These are phyloP conservation scores for Tuber magnatum DNA, from an alignment of 495 filamentous ascomycete species.

Conservation along the genomic window DNA sequence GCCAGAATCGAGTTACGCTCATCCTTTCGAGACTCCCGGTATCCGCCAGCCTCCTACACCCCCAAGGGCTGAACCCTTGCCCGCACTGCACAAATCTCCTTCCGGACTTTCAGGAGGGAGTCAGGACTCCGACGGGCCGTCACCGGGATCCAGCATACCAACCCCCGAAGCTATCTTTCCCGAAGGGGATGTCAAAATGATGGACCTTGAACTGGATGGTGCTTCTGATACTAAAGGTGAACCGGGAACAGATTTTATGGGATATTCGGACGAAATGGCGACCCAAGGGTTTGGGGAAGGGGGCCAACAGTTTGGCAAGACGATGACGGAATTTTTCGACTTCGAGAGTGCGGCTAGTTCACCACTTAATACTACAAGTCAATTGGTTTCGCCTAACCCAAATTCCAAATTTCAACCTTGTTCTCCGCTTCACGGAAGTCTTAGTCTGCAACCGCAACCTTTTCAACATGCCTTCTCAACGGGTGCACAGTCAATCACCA, in stretches of 20 bases:
- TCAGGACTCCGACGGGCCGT: not conserved
- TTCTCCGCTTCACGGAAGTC: not conserved
- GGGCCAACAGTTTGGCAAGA: not conserved
- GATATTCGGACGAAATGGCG: not conserved
- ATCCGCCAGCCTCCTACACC: not conserved
- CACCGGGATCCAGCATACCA: not conserved
- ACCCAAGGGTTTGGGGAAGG: not conserved
- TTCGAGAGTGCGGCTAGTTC: constrained; percentile 2
- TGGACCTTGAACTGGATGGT: not conserved
- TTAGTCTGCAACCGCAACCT: not conserved
- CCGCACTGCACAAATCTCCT: not conserved
- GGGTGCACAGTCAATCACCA: not conserved
- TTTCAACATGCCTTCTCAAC: not conserved
- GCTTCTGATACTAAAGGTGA: not conserved
- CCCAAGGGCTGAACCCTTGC: not conserved
- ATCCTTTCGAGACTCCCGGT: not conserved
- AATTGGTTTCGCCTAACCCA: not conserved
- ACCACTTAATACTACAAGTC: not conserved
- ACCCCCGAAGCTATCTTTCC: not conserved
- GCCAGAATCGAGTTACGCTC: not conserved
- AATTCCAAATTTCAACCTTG: constrained; percentile 1
- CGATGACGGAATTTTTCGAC: not conserved
- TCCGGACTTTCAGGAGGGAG: not conserved
- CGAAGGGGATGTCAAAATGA: constrained; percentile 2
- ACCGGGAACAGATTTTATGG: not conserved